phyloP scores from a whole-genome alignment of 2,329 filamentous ascomycete genomes.

The Xylariaceae sp. region DNA sequence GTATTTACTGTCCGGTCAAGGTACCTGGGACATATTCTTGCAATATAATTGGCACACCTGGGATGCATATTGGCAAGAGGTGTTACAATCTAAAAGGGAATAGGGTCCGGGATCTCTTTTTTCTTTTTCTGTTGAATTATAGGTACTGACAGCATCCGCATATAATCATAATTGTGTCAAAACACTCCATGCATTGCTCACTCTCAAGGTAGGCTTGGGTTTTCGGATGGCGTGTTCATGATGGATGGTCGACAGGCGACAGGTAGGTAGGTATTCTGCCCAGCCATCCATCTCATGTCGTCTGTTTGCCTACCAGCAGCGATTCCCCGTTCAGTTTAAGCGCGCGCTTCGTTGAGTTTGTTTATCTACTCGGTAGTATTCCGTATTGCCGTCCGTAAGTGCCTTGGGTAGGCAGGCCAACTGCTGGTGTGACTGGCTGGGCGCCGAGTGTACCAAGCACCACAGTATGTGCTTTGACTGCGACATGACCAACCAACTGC shows the following conservation, averaged over 20 bases:
- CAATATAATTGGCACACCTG: conserved; percentile 9
- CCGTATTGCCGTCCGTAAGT: no score
- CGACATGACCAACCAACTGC: no score
- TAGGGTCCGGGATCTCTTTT: conserved; percentile 2
- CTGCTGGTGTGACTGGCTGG: no score
- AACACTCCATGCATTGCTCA: conserved; percentile 4
- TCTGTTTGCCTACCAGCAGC: no score
- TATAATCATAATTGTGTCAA: conserved; percentile 21
- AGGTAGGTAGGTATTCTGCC: neutral
- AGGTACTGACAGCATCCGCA: conserved; percentile 14
- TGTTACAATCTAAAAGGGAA: conserved; percentile 17
- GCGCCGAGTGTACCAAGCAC: no score
- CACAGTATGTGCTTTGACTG: no score
- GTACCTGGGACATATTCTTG: neutral
- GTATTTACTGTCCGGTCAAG: conserved; percentile 2
- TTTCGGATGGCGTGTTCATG: neutral
- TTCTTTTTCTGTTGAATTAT: conserved; percentile 9
- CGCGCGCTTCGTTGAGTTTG: no score
- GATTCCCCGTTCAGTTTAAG: no score
- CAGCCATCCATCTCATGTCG: no score
- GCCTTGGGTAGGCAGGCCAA: no score
- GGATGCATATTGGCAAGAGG: conserved; percentile 18
- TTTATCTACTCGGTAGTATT: no score
- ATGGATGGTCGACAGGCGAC: neutral
- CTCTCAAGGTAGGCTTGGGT: neutral